Percentiles rank a stretch among this genome's conserved stretches.
phyloP scores from a whole-genome alignment of 2,329 filamentous ascomycete species.

The Escovopsis sp. region DNA sequence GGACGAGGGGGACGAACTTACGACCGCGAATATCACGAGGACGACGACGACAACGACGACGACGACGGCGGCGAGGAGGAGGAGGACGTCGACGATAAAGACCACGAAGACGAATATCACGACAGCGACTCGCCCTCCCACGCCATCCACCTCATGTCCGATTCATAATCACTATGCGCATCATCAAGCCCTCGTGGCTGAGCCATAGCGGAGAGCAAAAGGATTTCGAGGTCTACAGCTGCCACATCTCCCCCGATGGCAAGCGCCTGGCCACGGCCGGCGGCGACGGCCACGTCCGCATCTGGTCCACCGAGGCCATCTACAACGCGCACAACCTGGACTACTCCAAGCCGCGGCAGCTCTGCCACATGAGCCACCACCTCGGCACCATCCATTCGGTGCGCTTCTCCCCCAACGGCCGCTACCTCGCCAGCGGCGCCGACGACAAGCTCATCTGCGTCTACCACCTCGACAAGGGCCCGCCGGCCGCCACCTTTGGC shows the following conservation, averaged over 20 bases:
- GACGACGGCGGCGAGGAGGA: too few relatives aligned
- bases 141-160: conserved; percentile 4
- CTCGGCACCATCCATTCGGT: conserved; percentile 95
- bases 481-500: conserved; percentile 71
- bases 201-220: conserved; percentile 95
- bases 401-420: conserved; percentile 87
- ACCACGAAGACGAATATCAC: neutral
- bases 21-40: too few relatives aligned
- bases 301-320: conserved; percentile 95
- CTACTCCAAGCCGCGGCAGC: conserved; percentile 71
- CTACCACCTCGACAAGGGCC: conserved; percentile 75
- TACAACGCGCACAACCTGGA: conserved; percentile 60
- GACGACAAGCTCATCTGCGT: conserved; percentile 99
- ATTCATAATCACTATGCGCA: conserved; percentile 43
- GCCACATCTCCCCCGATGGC: conserved; percentile 90
- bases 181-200: conserved; percentile 93
- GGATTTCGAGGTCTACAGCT: conserved; percentile 97
- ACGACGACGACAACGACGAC: too few relatives aligned
- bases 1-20: too few relatives aligned
- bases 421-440: conserved; percentile 89
- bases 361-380: conserved; percentile 97
- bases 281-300: conserved; percentile 91
- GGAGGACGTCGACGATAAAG: too few relatives aligned
- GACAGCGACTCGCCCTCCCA: neutral
- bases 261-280: conserved; percentile 84